phyloP scores from a whole-genome alignment of 2,329 filamentous ascomycete species.

The Colletotrichum scovillei region DNA sequence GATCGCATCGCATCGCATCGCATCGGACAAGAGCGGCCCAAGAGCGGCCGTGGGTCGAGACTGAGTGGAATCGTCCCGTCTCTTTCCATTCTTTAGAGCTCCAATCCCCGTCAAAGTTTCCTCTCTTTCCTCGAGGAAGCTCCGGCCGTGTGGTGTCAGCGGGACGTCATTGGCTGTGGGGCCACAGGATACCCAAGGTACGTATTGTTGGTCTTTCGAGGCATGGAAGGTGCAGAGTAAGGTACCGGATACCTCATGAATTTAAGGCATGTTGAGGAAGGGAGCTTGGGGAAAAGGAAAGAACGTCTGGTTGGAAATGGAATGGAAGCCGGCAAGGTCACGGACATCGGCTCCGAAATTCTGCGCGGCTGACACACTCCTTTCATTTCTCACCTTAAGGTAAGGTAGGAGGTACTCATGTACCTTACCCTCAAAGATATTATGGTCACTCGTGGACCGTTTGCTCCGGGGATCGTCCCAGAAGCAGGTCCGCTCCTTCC shows the following conservation, averaged over 20 bases:
- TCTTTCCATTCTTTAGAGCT: background rate
- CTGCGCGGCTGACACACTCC: constrained; percentile 1
- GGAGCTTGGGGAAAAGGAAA: background rate
- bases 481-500: constrained; percentile 14
- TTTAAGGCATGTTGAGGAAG: background rate
- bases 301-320: background rate
- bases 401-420: no score
- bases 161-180: constrained; percentile 29
- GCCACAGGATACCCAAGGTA: background rate
- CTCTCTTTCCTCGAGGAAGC: background rate
- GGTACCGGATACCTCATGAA: background rate
- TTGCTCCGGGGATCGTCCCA: constrained; percentile 22
- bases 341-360: constrained; percentile 2
- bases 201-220: background rate
- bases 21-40: background rate
- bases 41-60: background rate
- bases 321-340: constrained; percentile 5
- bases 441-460: constrained; percentile 13
- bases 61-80: background rate
- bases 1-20: constrained; percentile 17
- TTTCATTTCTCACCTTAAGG: no score
- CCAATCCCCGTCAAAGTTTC: background rate
- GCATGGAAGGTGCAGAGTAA: no score
- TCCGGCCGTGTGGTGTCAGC: constrained; percentile 24
- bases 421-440: no score